Evolutionary conservation across 352 stramenopile genomes (phyloP).

Genomic region (Globisporangium solare): DNA sequence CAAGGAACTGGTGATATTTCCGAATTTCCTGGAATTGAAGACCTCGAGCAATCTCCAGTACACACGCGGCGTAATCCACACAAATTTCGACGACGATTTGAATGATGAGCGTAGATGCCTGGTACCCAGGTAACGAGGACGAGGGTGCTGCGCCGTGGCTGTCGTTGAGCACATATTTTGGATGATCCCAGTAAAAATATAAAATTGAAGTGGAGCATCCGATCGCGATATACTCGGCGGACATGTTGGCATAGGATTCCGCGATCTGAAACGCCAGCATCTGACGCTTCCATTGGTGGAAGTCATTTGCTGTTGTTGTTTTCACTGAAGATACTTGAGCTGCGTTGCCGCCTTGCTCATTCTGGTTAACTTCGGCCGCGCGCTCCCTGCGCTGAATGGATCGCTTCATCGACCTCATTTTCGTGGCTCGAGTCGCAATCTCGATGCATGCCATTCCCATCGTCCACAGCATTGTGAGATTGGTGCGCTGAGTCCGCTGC

Average conservation of each 20-base stretch:
- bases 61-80: conserved; percentile 12
- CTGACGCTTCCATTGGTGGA: conserved; percentile 23
- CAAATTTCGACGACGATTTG: conserved; percentile 8
- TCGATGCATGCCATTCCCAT: conserved; percentile 7
- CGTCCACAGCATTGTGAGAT: conserved; percentile 7
- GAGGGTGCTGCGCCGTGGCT: neutral
- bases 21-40: conserved; percentile 11
- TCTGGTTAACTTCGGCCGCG: no score
- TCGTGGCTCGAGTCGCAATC: neutral
- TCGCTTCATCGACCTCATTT: neutral
- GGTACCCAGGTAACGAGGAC: neutral
- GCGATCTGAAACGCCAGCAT: conserved; percentile 27
- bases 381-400: conserved; percentile 1
- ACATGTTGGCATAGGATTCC: conserved; percentile 42
- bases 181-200: conserved; percentile 31
- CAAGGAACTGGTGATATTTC: conserved; percentile 1
- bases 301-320: conserved; percentile 6
- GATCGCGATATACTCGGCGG: conserved; percentile 48
- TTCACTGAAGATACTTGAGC: no score
- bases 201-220: conserved; percentile 36
- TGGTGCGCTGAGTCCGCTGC: conserved; percentile 3
- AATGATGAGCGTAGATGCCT: neutral
- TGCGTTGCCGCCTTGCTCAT: no score
- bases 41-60: conserved; percentile 2
- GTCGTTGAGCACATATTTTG: conserved; percentile 18